Evolutionary conservation across 352 stramenopile genomes (phyloP), one percentile per base, ranked within the genome.

Genomic region (Lagenidium sp.): DNA sequence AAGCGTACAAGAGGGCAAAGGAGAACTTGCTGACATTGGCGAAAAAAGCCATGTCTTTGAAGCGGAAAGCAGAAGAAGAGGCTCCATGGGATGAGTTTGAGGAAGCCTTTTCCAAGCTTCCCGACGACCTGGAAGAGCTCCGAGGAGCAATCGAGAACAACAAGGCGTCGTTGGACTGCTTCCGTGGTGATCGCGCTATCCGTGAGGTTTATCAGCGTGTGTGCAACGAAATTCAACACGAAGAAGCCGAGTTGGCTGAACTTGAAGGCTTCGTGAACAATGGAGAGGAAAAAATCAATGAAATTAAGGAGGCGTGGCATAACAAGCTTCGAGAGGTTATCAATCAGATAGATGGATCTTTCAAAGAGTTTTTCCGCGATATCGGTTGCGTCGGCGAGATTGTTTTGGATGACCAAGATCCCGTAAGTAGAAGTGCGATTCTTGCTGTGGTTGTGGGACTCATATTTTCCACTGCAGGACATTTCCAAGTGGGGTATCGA

Each of bases 401-500:
- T 26, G 44, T 85, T 15, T 51, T 94, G 3, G 73, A 91, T 29
- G 73, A 88, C 47, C 60, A 83, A 23, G 69, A 92, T 25, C n/a
- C 55, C 37, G 74, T 86, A 53, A 36, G 58, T 54, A 36, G 16
- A 21, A 31, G 4, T 2, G 6, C 41, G 20, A 46, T 23, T 36
- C 4, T 10, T 44, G 19, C n/a, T 41, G n/a, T 53, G n/a, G 24
- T 21, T 53, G 26, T 30, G 24, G 13, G 12, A 8, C 10, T 41
- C 31, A n/a, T n/a, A n/a, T n/a, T n/a, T n/a, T n/a, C n/a, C n/a
- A n/a, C 8, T 54, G 21, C 21, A 89, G 72, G 79, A 94, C 41
- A 73, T 94, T n/a, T 68, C 82, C 16, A 90, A 89, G 51, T 94
- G 82, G 82, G 82, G 82, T 5, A 87, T 94, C 29, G 68, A 94